Base-by-base conservation (phyloP, 805 yeast genomes). In the Lachancea waltii region DNA sequence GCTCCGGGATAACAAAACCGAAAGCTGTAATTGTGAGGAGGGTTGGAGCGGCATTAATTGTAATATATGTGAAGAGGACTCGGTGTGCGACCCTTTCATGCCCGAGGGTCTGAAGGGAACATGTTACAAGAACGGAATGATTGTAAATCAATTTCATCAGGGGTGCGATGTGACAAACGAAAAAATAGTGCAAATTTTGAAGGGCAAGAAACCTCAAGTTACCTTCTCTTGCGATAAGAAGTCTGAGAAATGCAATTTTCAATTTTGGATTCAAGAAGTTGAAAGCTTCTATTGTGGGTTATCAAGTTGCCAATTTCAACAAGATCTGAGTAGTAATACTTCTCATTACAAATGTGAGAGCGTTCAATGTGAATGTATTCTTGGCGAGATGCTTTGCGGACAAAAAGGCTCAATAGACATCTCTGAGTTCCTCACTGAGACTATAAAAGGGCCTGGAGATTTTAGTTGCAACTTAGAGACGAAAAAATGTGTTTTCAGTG, bases 41-140 rank as follows among this genome's bases (percentile, higher is more conserved):
- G 98, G 98, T 3, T 92, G 98, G 98, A 65, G 68, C 4, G 97
- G 98, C 30, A 82, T 92, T 54, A 92, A 92, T 56, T 92, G 98
- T 70, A 92, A 84, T 53, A 61, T 92, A 57, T 92, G 98, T 62
- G 65, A 69, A 17, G 56, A 58, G 4, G 95, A 92, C 56, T 58
- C 68, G 3, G 82, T 80, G 2, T 92, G 98, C 65, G 84, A 85
- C 57, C 65, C 83, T 0, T 83, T 92, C 50, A 77, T 90, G 77
- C 97, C 97, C 1, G 87, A 79, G 28, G 84, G 83, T 2, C 61
- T 86, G 39, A 67, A 73, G 42, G 98, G 97, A 8, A 85, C 95
- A 0, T 92, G 98, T 60, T 90, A 87, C 62, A 73, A 78, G 45
- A 75, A 82, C 7, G 98, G 97, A 14, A 73, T 85, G 49, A 64